Evolutionary conservation across 2,329 filamentous ascomycete genomes (phyloP), one percentile per base, ranked within the genome.

Genomic region (Fusarium praegraminearum): DNA sequence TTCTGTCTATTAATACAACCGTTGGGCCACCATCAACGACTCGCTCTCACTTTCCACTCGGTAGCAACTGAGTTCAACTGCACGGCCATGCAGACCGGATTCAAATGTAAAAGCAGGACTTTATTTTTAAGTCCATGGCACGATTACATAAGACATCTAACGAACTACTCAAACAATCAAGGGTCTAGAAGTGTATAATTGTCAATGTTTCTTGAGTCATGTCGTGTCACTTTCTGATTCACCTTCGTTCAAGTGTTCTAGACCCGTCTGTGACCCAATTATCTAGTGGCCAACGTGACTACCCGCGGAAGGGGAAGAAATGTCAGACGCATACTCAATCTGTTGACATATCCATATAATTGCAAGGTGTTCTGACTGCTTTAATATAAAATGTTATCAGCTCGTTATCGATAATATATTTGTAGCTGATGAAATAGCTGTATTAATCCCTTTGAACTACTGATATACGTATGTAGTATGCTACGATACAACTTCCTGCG

Each of bases 51-150:
- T 43, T 7, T 24, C 11, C 30, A 24, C 32, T 24, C 7, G 4
- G 2, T 2, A 33, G 30, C 5, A 3, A 5, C 7, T 3, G 1
- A 7, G 7, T 5, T 35, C 1, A 10, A 5, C 7, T 41, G 12
- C 13, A 38, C 18, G 3, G 2, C 5, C n/a, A 5, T 1, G 1
- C 18, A 12, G n/a, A n/a, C 9, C 8, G 8, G 5, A 11, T 6
- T 11, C 9, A n/a, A 10, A n/a, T 9, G 7, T 9, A 16, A 10
- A 36, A 36, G 10, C 2, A 36, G 18, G 5, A 11, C 10, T 36
- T 36, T 5, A n/a, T 18, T 36, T 4, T 7, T 36, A 1, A 36
- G n/a, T 5, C 13, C 3, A 16, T 12, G 12, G 3, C 5, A 16
- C 3, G 6, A 9, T 36, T 20, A 9, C 32, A 36, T 11, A 2